Conservation (phyloP, 2,329 filamentous ascomycete genomes). For the Claviceps purpurea region DNA sequence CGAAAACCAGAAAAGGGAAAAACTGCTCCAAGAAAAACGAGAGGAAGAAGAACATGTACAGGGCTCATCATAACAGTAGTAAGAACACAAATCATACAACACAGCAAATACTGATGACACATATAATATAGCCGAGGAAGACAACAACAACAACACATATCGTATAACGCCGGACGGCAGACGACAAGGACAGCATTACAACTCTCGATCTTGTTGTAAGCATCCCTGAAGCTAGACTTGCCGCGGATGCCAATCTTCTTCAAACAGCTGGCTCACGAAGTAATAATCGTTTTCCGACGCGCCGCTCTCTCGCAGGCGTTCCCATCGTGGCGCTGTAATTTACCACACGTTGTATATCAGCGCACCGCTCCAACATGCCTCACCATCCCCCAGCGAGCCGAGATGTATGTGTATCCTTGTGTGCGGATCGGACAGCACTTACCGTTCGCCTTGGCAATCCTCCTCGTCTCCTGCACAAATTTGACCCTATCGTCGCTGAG, state of each 20-base stretch:
- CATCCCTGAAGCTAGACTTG: background rate
- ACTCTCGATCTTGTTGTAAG: background rate
- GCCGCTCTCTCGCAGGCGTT: slow-evolving; percentile 26
- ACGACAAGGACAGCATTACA: background rate
- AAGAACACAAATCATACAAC: no score
- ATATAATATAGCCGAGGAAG: no score
- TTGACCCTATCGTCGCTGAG: slow-evolving; percentile 33
- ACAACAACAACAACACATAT: no score
- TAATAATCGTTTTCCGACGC: slow-evolving; percentile 43
- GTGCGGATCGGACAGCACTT: slow-evolving; percentile 18
- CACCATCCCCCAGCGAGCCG: no score
- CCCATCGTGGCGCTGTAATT: slow-evolving; percentile 28
- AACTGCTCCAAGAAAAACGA: no score
- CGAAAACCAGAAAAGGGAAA: no score
- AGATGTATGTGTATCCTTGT: background rate
- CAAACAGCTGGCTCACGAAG: slow-evolving; percentile 46
- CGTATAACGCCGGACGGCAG: no score
- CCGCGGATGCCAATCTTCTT: slow-evolving; percentile 36
- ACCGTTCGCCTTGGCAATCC: slow-evolving; percentile 32
- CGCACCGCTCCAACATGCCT: slow-evolving; percentile 8
- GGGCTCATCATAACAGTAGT: no score
- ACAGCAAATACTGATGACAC: no score
- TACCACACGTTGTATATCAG: no score
- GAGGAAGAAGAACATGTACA: no score
- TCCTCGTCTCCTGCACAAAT: slow-evolving; percentile 35